Evolutionary conservation across 2,329 filamentous ascomycete species (phyloP), one percentile per base, ranked within the genome.

Genomic region (Colletotrichum zoysiae): DNA sequence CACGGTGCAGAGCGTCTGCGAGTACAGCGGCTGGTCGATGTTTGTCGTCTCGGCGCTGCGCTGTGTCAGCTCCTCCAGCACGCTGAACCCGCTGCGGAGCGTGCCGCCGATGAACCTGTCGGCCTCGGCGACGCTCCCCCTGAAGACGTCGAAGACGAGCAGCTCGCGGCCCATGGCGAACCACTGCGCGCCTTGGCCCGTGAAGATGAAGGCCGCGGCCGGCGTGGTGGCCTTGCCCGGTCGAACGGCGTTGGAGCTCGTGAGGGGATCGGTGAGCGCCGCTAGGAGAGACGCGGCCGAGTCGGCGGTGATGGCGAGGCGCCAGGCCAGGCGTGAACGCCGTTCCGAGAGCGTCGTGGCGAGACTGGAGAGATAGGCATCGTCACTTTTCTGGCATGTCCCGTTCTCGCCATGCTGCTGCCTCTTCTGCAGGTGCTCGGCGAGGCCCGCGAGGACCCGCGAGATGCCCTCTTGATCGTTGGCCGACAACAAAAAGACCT

Each of bases 1-100:
- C 0, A 82, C 82, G 0, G 83, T 84, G 42, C 79, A 85, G 0
- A 83, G 40, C 0, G 84, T 79, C 63, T 86, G 84, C 16, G 77
- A 78, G 12, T 44, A 33, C 30, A 23, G 14, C 7, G 23, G 66
- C 59, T n/a, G 30, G 9, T 53, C 46, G 60, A 69, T 18, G 7
- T 44, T 64, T 3, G 18, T 26, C 7, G 26, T 35, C 12, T 56
- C 73, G 2, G 76, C 79, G 64, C 80, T 12, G 46, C 40, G 48
- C 23, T 18, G 33, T 9, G 42, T 11, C 77, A 71, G 3, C 85
- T 81, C 78, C 84, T 78, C 76, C 4, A 81, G 20, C 6, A 84
- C 76, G 56, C 80, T 73, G 42, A 81, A 84, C 2, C 75, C 67
- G 44, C 78, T 78, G 9, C 73, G 74, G 2, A 84, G 77, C 1